Base-by-base conservation (phyloP, 1,284 basidiomycete species). In the Microstroma glucosiphilum region DNA sequence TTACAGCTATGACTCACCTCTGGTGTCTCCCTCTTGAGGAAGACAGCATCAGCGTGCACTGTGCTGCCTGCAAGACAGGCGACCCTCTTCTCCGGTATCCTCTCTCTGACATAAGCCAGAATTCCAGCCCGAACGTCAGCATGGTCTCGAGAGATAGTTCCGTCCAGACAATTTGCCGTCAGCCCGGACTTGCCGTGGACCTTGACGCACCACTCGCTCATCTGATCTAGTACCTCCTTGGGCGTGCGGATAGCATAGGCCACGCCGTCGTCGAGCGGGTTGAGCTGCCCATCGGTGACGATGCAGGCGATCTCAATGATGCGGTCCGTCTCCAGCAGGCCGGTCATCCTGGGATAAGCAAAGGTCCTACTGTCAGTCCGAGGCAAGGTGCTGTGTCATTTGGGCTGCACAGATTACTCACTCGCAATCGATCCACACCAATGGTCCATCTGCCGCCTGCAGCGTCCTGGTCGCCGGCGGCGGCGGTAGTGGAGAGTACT, bases 341-440 rank as follows among this genome's bases (percentile, higher is more conserved):
- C 87, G 1, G 89, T 90, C 90, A 92, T 92, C 80, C 75, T 70
- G 25, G n/a, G n/a, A n/a, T n/a, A n/a, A 26, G n/a, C 57, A 41
- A 48, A 19, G 11, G 40, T 9, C 1, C 19, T 40, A 26, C 19
- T 15, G 30, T 46, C 9, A n/a, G 57, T 41, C 30, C 40, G 48
- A 56, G 46, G 4, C 48, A 7, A 43, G 15, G 43, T 48, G 12
- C n/a, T n/a, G 48, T 26, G 48, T n/a, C 30, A 15, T 17, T 23
- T 23, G n/a, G 23, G 58, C 62, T 17, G 54, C 9, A 25, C 51
- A 13, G 19, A 59, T 56, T 19, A 67, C 72, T 63, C 58, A 76
- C 71, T 92, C 90, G 73, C 89, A 90, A 77, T 92, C 90, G 57
- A 92, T 85, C 90, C 90, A 92, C 1, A 92, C 88, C 56, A 92